phyloP scores from a whole-genome alignment of 352 stramenopile species.

The Phytophthora cactorum region DNA sequence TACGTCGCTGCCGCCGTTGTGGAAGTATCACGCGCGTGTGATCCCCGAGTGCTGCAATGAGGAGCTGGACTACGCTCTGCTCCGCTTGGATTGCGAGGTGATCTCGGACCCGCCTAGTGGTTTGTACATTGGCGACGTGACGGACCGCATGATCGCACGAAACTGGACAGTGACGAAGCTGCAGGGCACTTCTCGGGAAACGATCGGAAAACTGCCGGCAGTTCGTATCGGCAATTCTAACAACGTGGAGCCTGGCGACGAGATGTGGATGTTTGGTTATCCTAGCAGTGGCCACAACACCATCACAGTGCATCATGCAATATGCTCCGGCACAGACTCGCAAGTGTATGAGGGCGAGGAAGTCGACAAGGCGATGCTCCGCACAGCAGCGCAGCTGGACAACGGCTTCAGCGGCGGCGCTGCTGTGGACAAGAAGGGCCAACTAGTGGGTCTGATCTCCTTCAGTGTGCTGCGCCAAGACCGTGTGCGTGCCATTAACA shows the following conservation, averaged over 20 bases:
- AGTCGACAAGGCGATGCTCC: slow-evolving; percentile 88
- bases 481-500: slow-evolving; percentile 88
- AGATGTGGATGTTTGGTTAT: slow-evolving; percentile 93
- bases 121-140: slow-evolving; percentile 90
- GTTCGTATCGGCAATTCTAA: slow-evolving; percentile 89
- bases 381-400: slow-evolving; percentile 83
- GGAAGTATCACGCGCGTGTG: slow-evolving; percentile 85
- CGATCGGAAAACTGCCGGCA: slow-evolving; percentile 76
- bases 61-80: slow-evolving; percentile 82
- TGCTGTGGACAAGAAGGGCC: slow-evolving; percentile 86
- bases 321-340: slow-evolving; percentile 88
- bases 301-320: slow-evolving; percentile 90
- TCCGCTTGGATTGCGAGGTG: slow-evolving; percentile 86
- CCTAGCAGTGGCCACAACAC: slow-evolving; percentile 90
- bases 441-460: slow-evolving; percentile 86
- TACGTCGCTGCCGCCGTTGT: slow-evolving; percentile 76
- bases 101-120: slow-evolving; percentile 86
- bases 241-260: slow-evolving; percentile 87
- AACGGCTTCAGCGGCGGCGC: slow-evolving; percentile 88
- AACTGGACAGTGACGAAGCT: slow-evolving; percentile 87
- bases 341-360: slow-evolving; percentile 87
- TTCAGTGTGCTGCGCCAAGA: slow-evolving; percentile 88
- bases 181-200: slow-evolving; percentile 70
- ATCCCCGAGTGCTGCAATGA: slow-evolving; percentile 88
- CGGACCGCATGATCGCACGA: slow-evolving; percentile 83